Conservation (phyloP, 306 rosid species). For the Elaeagnus macrophylla region DNA sequence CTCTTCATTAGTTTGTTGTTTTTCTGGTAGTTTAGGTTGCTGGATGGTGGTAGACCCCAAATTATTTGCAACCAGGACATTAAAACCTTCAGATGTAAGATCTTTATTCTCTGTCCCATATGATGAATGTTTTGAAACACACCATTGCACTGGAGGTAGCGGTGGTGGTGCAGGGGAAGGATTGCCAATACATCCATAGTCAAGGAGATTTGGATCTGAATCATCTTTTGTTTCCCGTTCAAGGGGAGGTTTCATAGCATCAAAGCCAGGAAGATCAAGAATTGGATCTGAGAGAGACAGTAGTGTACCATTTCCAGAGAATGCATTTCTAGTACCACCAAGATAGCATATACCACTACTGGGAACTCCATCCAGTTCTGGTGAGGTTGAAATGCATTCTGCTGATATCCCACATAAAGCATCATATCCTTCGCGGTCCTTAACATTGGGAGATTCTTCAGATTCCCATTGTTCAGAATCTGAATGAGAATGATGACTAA, state of each 20-base stretch:
- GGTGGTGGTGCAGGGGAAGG: constrained; percentile 58
- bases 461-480: constrained; percentile 89
- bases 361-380: constrained; percentile 26
- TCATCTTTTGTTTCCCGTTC: constrained; percentile 28
- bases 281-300: constrained; percentile 41
- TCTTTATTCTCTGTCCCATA: constrained; percentile 31
- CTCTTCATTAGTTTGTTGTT: constrained; percentile 28
- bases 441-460: constrained; percentile 45
- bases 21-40: constrained; percentile 27
- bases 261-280: constrained; percentile 74
- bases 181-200: constrained; percentile 23
- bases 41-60: constrained; percentile 29
- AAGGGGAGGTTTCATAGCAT: constrained; percentile 38
- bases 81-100: constrained; percentile 22
- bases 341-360: constrained; percentile 26
- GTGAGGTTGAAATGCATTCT: constrained; percentile 35
- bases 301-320: constrained; percentile 27
- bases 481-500: constrained; percentile 54
- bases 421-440: constrained; percentile 38
- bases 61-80: constrained; percentile 15
- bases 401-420: constrained; percentile 37
- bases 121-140: constrained; percentile 35
- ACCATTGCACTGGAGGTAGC: constrained; percentile 59
- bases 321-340: constrained; percentile 20
- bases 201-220: constrained; percentile 20